phyloP scores from a whole-genome alignment of 805 yeast genomes.

The Starmerella bombi region DNA sequence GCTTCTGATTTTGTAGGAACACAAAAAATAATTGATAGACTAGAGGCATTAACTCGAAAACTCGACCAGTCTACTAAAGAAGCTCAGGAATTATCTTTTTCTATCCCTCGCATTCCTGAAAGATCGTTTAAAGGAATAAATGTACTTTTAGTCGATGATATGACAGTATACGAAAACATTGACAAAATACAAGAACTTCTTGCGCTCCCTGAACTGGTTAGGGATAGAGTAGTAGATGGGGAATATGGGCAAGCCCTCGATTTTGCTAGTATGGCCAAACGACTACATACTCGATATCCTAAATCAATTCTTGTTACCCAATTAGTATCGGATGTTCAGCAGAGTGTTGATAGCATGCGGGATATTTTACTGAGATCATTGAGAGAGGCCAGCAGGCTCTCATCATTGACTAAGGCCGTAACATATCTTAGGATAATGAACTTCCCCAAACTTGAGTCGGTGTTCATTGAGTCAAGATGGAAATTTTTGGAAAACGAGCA shows the following conservation, averaged over 20 bases:
- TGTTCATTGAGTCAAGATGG: conserved; percentile 29
- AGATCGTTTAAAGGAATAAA: conserved; percentile 14
- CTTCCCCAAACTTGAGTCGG: conserved; percentile 17
- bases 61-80: conserved; percentile 6
- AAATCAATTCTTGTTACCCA: conserved; percentile 39
- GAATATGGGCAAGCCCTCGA: conserved; percentile 84
- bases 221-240: conserved; percentile 74
- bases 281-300: conserved; percentile 59
- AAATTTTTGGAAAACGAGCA: conserved; percentile 11
- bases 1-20: conserved; percentile 12
- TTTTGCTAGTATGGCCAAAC: conserved; percentile 56
- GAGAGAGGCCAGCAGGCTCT: conserved; percentile 63
- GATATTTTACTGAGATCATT: conserved; percentile 54
- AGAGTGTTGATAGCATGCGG: conserved; percentile 46
- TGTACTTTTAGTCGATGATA: conserved; percentile 31
- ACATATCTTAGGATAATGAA: conserved; percentile 55
- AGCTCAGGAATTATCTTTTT: conserved; percentile 15
- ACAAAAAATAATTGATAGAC: conserved; percentile 10
- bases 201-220: conserved; percentile 70
- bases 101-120: conserved; percentile 17
- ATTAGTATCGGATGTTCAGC: conserved; percentile 42
- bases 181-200: conserved; percentile 63
- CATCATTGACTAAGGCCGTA: conserved; percentile 64
- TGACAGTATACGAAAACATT: conserved; percentile 35
- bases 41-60: conserved; percentile 6